Percentiles rank a stretch among this genome's conserved stretches.
phyloP scores from a whole-genome alignment of 306 rosid species.

The Casuarina cunninghamiana region DNA sequence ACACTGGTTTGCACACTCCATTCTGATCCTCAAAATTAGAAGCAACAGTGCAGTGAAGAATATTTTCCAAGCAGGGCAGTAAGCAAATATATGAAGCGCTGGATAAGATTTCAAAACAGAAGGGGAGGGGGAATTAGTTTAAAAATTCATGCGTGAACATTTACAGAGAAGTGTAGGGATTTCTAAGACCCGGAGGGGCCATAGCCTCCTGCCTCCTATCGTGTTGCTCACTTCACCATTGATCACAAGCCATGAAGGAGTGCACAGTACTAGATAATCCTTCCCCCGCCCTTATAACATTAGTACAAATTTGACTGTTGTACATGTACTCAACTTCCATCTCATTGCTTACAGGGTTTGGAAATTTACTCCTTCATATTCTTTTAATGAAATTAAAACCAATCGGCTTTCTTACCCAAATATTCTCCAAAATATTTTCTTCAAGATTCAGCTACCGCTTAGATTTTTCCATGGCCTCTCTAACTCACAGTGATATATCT shows the following conservation, averaged over 20 bases:
- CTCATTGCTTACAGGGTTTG: neutral
- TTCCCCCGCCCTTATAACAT: neutral
- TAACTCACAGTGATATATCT: slow-evolving; percentile 11
- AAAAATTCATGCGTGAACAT: neutral
- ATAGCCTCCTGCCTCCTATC: neutral
- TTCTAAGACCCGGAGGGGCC: neutral
- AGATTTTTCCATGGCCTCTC: slow-evolving; percentile 11
- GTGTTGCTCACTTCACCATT: neutral
- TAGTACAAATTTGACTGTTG: neutral
- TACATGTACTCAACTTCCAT: slow-evolving; percentile 4
- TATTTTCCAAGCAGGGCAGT: neutral
- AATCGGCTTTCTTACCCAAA: neutral
- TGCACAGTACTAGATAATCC: neutral
- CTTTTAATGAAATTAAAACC: slow-evolving; percentile 1
- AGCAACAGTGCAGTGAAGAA: neutral
- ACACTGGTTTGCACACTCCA: neutral
- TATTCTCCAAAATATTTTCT: slow-evolving; percentile 7
- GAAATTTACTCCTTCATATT: neutral
- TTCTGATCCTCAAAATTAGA: neutral
- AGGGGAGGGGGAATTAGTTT: neutral
- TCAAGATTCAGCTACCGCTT: slow-evolving; percentile 10
- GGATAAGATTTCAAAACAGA: neutral
- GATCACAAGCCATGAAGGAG: neutral
- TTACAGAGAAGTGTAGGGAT: neutral
- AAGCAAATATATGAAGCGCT: neutral